Conservation (phyloP, 2,329 filamentous ascomycete genomes). For the Neobulgaria alba region DNA sequence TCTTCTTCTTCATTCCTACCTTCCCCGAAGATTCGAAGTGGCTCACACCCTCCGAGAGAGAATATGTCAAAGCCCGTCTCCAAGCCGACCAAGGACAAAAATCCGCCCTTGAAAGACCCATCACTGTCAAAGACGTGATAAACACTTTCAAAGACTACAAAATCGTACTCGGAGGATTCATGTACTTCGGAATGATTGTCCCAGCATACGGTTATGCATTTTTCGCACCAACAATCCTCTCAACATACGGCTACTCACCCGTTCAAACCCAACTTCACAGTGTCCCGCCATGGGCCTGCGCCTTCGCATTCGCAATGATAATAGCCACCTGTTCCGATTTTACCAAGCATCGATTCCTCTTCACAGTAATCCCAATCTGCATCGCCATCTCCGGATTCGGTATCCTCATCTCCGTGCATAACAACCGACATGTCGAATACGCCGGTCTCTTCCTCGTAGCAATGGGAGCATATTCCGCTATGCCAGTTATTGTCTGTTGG, state of each 20-base stretch:
- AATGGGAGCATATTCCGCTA: conserved; percentile 73
- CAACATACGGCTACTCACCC: conserved; percentile 52
- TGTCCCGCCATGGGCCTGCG: conserved; percentile 55
- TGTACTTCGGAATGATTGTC: conserved; percentile 75
- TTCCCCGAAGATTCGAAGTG: conserved; percentile 70
- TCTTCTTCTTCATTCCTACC: conserved; percentile 62
- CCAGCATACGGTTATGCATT: conserved; percentile 72
- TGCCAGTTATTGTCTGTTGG: conserved; percentile 82
- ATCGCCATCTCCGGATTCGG: conserved; percentile 66
- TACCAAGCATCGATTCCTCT: conserved; percentile 63
- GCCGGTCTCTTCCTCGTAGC: conserved; percentile 74
- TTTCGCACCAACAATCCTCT: conserved; percentile 66
- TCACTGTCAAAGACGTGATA: conserved; percentile 50
- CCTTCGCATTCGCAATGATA: conserved; percentile 72
- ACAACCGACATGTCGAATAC: conserved; percentile 62
- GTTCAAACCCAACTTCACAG: conserved; percentile 44
- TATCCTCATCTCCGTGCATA: conserved; percentile 64
- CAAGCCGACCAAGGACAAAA: conserved; percentile 60
- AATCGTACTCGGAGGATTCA: conserved; percentile 64
- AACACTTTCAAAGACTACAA: conserved; percentile 65
- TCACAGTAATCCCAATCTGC: conserved; percentile 59
- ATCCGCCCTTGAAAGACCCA: conserved; percentile 52
- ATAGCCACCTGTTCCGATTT: conserved; percentile 66
- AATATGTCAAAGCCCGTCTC: conserved; percentile 59
- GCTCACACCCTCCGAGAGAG: conserved; percentile 60